phyloP scores from a whole-genome alignment of 441 rosid genomes.

The Adansonia gregorii region DNA sequence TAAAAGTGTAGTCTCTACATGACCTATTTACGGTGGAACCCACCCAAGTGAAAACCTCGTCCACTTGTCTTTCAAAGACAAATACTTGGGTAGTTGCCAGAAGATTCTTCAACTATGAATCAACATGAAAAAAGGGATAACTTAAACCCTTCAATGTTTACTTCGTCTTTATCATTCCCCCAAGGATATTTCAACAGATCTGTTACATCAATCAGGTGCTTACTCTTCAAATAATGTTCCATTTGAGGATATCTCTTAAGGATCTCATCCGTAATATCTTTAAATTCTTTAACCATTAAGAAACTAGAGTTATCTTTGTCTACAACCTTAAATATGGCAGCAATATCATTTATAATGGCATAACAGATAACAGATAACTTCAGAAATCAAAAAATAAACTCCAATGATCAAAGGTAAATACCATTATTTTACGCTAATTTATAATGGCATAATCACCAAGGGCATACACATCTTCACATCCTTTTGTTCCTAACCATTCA shows the following conservation, averaged over 20 bases:
- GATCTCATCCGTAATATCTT: conserved; percentile 75
- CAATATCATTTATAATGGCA: conserved; percentile 49
- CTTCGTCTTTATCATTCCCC: conserved; percentile 60
- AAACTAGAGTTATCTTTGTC: conserved; percentile 87
- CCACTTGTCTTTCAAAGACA: conserved; percentile 15
- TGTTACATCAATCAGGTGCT: conserved; percentile 46
- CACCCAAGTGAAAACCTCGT: neutral
- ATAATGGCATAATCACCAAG: conserved; percentile 95
- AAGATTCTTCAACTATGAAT: conserved; percentile 76
- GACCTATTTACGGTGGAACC: neutral
- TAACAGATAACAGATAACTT: neutral
- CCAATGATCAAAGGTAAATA: conserved; percentile 37
- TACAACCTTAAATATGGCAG: conserved; percentile 70
- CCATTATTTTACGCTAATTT: conserved; percentile 89
- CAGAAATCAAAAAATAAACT: conserved; percentile 7
- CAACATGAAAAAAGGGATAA: conserved; percentile 71
- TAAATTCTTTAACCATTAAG: conserved; percentile 68
- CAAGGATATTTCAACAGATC: conserved; percentile 73
- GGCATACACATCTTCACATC: conserved; percentile 74
- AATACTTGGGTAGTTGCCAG: conserved; percentile 98
- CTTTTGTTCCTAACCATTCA: conserved; percentile 87
- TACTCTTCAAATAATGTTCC: conserved; percentile 64
- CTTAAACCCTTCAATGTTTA: conserved; percentile 74
- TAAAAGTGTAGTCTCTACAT: neutral
- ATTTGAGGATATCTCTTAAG: conserved; percentile 82